Percentiles rank a stretch among this genome's conserved stretches.
These are phyloP conservation scores for Thelephora aurantiotincta DNA, from an alignment of 768 basidiomycete genomes.

Conservation along the genomic window DNA sequence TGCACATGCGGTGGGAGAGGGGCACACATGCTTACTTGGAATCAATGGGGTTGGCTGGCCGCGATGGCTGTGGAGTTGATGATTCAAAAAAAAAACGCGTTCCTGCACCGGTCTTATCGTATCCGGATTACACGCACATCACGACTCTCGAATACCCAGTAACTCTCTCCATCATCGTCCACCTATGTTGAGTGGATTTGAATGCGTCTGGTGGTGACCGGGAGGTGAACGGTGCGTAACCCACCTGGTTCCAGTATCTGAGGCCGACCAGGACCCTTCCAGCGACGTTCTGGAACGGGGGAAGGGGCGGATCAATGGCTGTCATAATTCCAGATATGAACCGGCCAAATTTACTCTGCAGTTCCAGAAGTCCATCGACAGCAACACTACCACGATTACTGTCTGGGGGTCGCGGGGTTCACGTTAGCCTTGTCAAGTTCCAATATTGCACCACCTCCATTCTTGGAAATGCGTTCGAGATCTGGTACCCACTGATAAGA, in stretches of 20 bases:
- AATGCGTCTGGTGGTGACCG: neutral
- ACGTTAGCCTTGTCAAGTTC: constrained; percentile 1
- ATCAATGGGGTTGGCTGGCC: constrained; percentile 80
- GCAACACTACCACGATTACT: constrained; percentile 81
- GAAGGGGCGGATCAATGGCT: neutral
- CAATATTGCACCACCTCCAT: neutral
- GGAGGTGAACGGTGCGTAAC: neutral
- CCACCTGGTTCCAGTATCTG: constrained; percentile 92
- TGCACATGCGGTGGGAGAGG: neutral
- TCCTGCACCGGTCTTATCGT: neutral
- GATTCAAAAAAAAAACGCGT: neutral
- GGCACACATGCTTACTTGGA: constrained; percentile 43
- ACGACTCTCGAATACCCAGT: constrained; percentile 96
- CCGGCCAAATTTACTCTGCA: constrained; percentile 51
- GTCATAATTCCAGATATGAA: neutral
- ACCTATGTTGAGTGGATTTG: constrained; percentile 37
- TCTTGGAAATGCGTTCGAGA: neutral
- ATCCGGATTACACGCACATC: constrained; percentile 45
- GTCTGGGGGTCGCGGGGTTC: constrained; percentile 33
- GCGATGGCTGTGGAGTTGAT: constrained; percentile 48
- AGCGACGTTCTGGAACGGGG: constrained; percentile 64
- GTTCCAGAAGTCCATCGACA: constrained; percentile 99
- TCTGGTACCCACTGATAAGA: constrained; percentile 60
- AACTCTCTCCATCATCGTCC: constrained; percentile 90
- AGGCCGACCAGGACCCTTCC: constrained; percentile 89